Base-by-base conservation (phyloP, 176 grass and related monocot genomes). In the Phoenix dactylifera region DNA sequence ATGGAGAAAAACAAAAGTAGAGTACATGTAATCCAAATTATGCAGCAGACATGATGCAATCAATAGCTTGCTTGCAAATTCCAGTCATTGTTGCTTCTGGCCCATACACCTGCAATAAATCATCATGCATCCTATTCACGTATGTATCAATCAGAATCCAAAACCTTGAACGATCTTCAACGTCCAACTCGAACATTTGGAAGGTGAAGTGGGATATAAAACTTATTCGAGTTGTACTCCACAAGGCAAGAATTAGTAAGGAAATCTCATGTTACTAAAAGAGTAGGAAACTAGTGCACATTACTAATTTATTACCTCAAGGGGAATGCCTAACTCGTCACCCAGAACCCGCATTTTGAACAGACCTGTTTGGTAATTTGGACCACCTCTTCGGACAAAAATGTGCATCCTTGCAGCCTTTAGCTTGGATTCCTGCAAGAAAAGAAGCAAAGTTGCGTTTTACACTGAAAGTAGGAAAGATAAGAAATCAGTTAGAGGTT, bases 41-140 rank as follows among this genome's bases (percentile, higher is more conserved):
- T 24, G 58, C 86, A 24, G 86, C 80, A 51, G 80, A 68, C 90
- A 84, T 86, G 53, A 89, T 60, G 64, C 90, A 95, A 70, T 95
- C 83, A 76, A 95, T 95, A 69, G 90, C 90, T 68, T 90, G 63
- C 24, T 90, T 95, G 83, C 86, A 95, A 54, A 95, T 95, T 60
- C 86, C 82, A 5, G 90, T 95, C 90, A 89, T 89, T 16, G 90
- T 95, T 35, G 71, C 90, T 69, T 95, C 90, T 18, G 90, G 86
- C 1, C 90, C 90, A 71, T 89, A 95, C 18, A 95, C 90, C 90
- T 95, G 75, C 17, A 71, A 64, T 62, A 19, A 44, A 44, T 12
- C 6, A 12, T 12, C 35, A 44, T 44, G 1, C 7, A 44, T 44
- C 35, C 10, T 10, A 2, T 12, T 44, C 35, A 44, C 5, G 35